Evolutionary conservation across 805 yeast genomes (phyloP).

Genomic region (Monosporozyma siamensis): DNA sequence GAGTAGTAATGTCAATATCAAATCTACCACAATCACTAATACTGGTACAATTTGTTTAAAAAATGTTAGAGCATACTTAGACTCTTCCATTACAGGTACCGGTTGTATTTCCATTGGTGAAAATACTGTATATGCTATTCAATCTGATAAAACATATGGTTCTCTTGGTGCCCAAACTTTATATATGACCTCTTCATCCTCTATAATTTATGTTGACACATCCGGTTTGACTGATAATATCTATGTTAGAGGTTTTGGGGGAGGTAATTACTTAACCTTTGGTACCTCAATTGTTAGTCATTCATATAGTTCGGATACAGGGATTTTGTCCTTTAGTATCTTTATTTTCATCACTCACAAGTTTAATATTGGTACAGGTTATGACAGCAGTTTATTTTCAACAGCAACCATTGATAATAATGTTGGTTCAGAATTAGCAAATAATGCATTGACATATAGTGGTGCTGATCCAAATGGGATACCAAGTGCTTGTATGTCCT

Average conservation of each 20-base stretch:
- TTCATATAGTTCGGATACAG: slow-evolving; percentile 7
- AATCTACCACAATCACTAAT: slow-evolving; percentile 5
- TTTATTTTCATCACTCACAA: slow-evolving; percentile 4
- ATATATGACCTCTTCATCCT: slow-evolving; percentile 8
- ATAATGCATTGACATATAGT: slow-evolving; percentile 5
- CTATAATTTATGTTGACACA: slow-evolving; percentile 8
- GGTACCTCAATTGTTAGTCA: slow-evolving; percentile 4
- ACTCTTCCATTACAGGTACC: slow-evolving; percentile 7
- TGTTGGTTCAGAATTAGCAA: slow-evolving; percentile 4
- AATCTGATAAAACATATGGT: slow-evolving; percentile 1
- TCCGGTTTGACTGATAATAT: slow-evolving; percentile 7
- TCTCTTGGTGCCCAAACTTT: slow-evolving; percentile 8
- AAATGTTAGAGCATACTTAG: slow-evolving; percentile 4
- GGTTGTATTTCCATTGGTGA: slow-evolving; percentile 13
- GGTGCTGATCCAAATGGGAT: slow-evolving; percentile 3
- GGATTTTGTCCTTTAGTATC: slow-evolving; percentile 8
- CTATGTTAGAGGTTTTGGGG: slow-evolving; percentile 8
- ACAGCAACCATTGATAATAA: slow-evolving; percentile 2
- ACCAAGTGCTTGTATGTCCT: slow-evolving; percentile 4
- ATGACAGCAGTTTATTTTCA: slow-evolving; percentile 4
- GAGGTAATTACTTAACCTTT: slow-evolving; percentile 7
- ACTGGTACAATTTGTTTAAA: slow-evolving; percentile 11
- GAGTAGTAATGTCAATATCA: slow-evolving; percentile 2
- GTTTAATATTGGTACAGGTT: slow-evolving; percentile 11
- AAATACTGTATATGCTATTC: slow-evolving; percentile 5